Base-by-base conservation (phyloP, 1,284 basidiomycete genomes). In the Exobasidium rhododendri region DNA sequence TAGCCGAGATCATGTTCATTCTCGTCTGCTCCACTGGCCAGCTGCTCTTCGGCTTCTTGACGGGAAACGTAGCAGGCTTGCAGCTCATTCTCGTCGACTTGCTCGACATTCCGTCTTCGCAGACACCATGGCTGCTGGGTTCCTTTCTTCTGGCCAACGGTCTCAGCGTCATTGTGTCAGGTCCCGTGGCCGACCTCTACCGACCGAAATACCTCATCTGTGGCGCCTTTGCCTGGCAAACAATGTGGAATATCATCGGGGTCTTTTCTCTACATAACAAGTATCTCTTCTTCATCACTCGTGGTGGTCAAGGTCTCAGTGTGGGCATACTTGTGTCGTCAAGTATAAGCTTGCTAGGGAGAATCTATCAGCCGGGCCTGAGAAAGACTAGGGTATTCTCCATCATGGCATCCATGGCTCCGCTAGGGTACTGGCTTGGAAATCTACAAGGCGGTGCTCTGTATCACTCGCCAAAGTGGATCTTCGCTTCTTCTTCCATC, bases 371-470 rank as follows among this genome's bases (percentile, higher is more conserved):
- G 50, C 67, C 66, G 4, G 67, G 66, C 17, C 28, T 43, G 17
- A 43, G 66, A 31, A 68, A 68, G 58, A 68, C 66, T 30, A 43
- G 67, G 17, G 62, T 53, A 26, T 68, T 68, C 47, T 35, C 29
- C 45, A 24, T 52, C 43, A 68, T 68, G 66, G 61, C 67, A 14
- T 20, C 32, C 40, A 32, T 53, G 17, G 61, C 62, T 17, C 66
- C 66, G 20, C 22, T 68, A n/a, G 66, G 66, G 2, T 68, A 55
- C 28, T 66, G 45, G 51, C 35, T 68, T 35, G 66, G 66, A 14
- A 44, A 30, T 13, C 46, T 68, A 14, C 66, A 68, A 32, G 40
- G 29, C 28, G 28, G 32, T 17, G 52, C 52, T 4, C 28, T 55
- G 4, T 30, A 31, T 26, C 26, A 20, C 3, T 24, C 26, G 28